phyloP scores from a whole-genome alignment of 129 eudicot species.

The Pseudognaphalium luteoalbum region DNA sequence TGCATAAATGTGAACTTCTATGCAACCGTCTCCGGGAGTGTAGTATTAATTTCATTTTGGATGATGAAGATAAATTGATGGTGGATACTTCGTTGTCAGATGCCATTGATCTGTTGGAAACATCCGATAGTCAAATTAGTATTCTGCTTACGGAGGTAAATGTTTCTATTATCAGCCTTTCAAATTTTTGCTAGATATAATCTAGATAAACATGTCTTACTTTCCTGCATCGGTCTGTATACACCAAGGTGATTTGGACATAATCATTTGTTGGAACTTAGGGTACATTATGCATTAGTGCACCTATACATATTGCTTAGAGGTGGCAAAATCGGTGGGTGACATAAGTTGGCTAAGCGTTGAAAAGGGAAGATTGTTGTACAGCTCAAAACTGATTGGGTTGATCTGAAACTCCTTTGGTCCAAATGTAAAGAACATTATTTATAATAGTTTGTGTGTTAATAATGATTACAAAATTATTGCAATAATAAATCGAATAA shows the following conservation, averaged over 20 bases:
- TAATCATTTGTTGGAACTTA: neutral
- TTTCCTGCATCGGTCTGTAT: neutral
- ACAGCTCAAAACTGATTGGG: neutral
- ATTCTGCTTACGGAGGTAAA: constrained; percentile 67
- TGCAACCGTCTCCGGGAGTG: constrained; percentile 53
- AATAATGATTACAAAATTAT: neutral
- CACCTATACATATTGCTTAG: neutral
- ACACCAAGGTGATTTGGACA: neutral
- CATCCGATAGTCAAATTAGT: constrained; percentile 48
- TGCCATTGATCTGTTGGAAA: constrained; percentile 47
- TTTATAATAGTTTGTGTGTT: neutral
- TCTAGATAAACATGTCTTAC: neutral
- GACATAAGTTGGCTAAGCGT: neutral
- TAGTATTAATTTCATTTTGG: constrained; percentile 40
- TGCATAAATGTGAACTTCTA: constrained; percentile 60
- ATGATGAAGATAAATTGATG: constrained; percentile 49
- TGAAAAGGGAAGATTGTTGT: neutral
- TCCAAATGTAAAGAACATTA: neutral
- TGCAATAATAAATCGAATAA: neutral
- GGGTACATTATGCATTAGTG: neutral
- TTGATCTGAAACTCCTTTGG: neutral
- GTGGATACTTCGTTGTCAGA: constrained; percentile 47
- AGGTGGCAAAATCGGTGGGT: neutral
- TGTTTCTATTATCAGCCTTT: too few species aligned
- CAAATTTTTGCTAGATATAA: too few species aligned